Percentiles rank a stretch among this genome's conserved stretches.
These are phyloP conservation scores for Boletus speciosus DNA, from an alignment of 768 basidiomycete genomes.

Conservation along the genomic window DNA sequence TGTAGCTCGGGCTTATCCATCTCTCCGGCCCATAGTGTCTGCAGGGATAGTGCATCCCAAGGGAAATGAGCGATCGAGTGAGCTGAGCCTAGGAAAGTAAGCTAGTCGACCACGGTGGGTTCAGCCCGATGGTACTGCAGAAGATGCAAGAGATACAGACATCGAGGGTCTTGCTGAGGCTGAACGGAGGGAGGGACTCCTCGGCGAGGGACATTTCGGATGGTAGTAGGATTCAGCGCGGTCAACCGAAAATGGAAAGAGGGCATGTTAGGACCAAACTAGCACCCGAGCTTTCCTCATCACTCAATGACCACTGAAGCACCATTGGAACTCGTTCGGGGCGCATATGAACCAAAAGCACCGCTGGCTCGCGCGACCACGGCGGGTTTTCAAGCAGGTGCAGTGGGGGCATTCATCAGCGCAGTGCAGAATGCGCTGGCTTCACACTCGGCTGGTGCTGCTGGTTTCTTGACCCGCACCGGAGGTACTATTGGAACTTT, in stretches of 20 bases:
- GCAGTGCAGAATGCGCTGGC: slow-evolving; percentile 78
- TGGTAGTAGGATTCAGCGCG: slow-evolving; percentile 6
- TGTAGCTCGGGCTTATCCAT: slow-evolving; percentile 30
- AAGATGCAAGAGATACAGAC: slow-evolving; percentile 36
- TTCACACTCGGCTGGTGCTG: slow-evolving; percentile 71
- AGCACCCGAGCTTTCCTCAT: slow-evolving; percentile 2
- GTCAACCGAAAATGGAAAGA: slow-evolving; percentile 23
- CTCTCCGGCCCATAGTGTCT: slow-evolving; percentile 36
- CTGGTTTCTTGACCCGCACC: slow-evolving; percentile 82
- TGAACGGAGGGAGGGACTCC: slow-evolving; percentile 34
- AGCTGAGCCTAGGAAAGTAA: slow-evolving; percentile 33
- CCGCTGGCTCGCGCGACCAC: slow-evolving; percentile 53
- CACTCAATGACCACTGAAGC: slow-evolving; percentile 22
- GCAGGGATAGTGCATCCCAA: slow-evolving; percentile 37
- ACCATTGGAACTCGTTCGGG: slow-evolving; percentile 15
- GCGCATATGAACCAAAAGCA: slow-evolving; percentile 47
- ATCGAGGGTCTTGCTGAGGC: slow-evolving; percentile 39
- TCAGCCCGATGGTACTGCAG: slow-evolving; percentile 11
- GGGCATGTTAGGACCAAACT: neutral
- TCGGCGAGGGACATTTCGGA: slow-evolving; percentile 8
- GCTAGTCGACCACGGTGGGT: slow-evolving; percentile 11
- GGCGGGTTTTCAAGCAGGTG: slow-evolving; percentile 60
- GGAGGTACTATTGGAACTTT: slow-evolving; percentile 91
- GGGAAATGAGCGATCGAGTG: slow-evolving; percentile 46
- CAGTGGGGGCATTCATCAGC: slow-evolving; percentile 66